phyloP scores from a whole-genome alignment of 441 rosid species.

The Pelargonium myrrhifolium region DNA sequence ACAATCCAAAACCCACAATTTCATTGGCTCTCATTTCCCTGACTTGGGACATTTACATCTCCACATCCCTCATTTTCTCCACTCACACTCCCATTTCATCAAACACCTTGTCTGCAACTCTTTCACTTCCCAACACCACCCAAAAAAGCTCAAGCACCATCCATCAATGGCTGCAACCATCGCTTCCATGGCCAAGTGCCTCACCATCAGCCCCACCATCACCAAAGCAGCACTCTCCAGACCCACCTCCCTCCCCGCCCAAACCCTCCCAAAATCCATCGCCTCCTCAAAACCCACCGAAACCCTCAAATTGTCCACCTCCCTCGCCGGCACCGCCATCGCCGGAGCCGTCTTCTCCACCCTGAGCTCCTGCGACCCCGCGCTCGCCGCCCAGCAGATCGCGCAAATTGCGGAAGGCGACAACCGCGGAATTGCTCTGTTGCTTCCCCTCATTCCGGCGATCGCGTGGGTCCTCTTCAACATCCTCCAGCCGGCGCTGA shows the following conservation, averaged over 20 bases:
- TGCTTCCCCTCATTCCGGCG: constrained; percentile 76
- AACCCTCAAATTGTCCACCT: constrained; percentile 17
- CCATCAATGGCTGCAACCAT: constrained; percentile 58
- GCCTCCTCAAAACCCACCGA: constrained; percentile 28
- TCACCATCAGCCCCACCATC: constrained; percentile 30
- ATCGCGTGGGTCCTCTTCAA: constrained; percentile 87
- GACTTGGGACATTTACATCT: constrained; percentile 19
- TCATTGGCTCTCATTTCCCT: constrained; percentile 38
- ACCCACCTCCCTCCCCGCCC: constrained; percentile 38
- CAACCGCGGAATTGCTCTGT: constrained; percentile 74
- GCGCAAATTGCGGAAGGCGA: constrained; percentile 72
- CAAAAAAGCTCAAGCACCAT: not conserved
- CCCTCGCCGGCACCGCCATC: constrained; percentile 36
- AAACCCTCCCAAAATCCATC: constrained; percentile 40
- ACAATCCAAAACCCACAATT: constrained; percentile 38
- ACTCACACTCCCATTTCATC: constrained; percentile 11
- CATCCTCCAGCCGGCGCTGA: constrained; percentile 84
- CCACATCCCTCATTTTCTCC: constrained; percentile 18
- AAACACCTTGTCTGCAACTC: constrained; percentile 7
- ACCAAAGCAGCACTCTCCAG: constrained; percentile 23
- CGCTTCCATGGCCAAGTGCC: constrained; percentile 62
- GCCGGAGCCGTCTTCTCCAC: constrained; percentile 77
- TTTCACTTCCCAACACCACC: constrained; percentile 1
- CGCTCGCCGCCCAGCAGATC: constrained; percentile 73
- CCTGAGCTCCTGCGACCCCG: constrained; percentile 59